Percentiles rank a stretch among this genome's conserved stretches.
phyloP scores from a whole-genome alignment of 768 basidiomycete genomes.

The Sarcodon aspratus region DNA sequence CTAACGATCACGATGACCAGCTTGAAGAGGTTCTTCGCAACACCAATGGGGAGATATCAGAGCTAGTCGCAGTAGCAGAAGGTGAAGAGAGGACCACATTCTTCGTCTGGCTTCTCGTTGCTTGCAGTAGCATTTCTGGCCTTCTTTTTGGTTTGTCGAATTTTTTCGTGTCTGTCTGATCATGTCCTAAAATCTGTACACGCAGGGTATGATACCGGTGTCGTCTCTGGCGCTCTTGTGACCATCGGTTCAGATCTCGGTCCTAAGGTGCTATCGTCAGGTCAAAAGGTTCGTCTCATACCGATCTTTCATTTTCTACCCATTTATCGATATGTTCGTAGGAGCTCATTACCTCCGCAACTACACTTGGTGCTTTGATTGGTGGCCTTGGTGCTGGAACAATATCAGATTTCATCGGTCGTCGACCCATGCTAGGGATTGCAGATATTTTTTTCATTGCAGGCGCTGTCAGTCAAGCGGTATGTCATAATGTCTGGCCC shows the following conservation, averaged over 20 bases:
- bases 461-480: slow-evolving; percentile 63
- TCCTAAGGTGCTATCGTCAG: slow-evolving; percentile 38
- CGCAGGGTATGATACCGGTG: slow-evolving; percentile 71
- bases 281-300: slow-evolving; percentile 43
- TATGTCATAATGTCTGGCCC: slow-evolving; percentile 54
- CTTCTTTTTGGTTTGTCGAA: slow-evolving; percentile 53
- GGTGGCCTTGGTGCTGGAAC: slow-evolving; percentile 65
- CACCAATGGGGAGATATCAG: slow-evolving; percentile 39
- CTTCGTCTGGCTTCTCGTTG: slow-evolving; percentile 72
- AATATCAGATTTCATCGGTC: slow-evolving; percentile 60
- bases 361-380: slow-evolving; percentile 66
- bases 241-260: slow-evolving; percentile 61
- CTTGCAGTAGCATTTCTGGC: slow-evolving; percentile 66
- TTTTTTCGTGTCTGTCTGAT: not conserved
- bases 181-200: not conserved
- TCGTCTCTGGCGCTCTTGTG: slow-evolving; percentile 73
- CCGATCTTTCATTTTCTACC: not conserved
- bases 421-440: slow-evolving; percentile 49
- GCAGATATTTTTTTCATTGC: slow-evolving; percentile 67
- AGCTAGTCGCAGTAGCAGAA: slow-evolving; percentile 46
- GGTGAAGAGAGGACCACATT: slow-evolving; percentile 57
- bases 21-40: not conserved
- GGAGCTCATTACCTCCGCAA: slow-evolving; percentile 76
- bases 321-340: slow-evolving; percentile 12
- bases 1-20: too few species aligned